Conservation (phyloP, 2,329 filamentous ascomycete species). For the Bipolaris gigantea region DNA sequence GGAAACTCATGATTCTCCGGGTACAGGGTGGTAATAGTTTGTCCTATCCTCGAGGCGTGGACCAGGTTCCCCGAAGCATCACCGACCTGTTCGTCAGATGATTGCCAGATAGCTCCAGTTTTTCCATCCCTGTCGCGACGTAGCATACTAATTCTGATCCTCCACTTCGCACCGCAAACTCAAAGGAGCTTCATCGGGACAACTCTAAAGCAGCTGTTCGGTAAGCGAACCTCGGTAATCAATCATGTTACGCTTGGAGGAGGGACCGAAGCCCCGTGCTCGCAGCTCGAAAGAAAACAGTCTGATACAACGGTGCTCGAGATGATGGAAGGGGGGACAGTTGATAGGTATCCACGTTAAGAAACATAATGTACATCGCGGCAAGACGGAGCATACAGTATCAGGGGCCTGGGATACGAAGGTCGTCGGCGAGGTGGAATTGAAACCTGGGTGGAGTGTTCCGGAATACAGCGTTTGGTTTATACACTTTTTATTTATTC, state of each 20-base stretch:
- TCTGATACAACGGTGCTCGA: slow-evolving; percentile 15
- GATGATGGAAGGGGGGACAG: slow-evolving; percentile 15
- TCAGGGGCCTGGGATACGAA: slow-evolving; percentile 15
- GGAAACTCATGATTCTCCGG: no score
- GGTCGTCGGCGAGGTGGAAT: slow-evolving; percentile 17
- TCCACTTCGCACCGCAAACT: slow-evolving; percentile 17
- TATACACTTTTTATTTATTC: background rate
- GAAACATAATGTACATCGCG: slow-evolving; percentile 8
- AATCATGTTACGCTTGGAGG: slow-evolving; percentile 10
- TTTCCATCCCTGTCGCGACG: slow-evolving; percentile 18
- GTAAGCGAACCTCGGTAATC: slow-evolving; percentile 9
- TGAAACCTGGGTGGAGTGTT: slow-evolving; percentile 10
- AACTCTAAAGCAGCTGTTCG: slow-evolving; percentile 6
- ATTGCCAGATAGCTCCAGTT: slow-evolving; percentile 1
- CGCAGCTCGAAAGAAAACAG: slow-evolving; percentile 16
- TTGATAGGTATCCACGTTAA: slow-evolving; percentile 21
- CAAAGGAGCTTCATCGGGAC: slow-evolving; percentile 20
- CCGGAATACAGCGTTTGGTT: slow-evolving; percentile 18
- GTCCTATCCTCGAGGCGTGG: no score
- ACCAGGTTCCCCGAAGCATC: background rate
- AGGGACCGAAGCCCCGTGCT: slow-evolving; percentile 9
- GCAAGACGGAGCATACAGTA: slow-evolving; percentile 18
- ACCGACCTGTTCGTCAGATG: background rate
- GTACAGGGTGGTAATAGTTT: no score
- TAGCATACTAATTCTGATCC: slow-evolving; percentile 20